A percentile compares a stretch with the other conserved stretches of the same genome.
Conservation (phyloP, 768 basidiomycete genomes). For the Serendipita indica region DNA sequence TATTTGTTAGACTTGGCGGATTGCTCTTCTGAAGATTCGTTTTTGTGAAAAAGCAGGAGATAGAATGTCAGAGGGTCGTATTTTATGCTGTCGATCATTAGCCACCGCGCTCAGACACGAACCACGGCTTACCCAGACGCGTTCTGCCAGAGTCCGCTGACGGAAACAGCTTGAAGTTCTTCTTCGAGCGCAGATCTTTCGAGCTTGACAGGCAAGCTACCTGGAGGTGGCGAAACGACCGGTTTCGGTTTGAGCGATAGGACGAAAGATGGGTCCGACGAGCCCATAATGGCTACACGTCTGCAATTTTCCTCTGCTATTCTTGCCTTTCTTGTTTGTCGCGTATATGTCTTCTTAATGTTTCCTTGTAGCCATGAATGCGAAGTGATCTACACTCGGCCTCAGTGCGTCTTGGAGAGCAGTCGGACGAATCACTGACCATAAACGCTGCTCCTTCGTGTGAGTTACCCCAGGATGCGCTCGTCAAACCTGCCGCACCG, state of each 20-base stretch:
- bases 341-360: not conserved
- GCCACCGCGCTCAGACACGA: too few relatives aligned
- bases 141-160: not conserved
- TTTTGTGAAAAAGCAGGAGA: not conserved
- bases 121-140: not conserved
- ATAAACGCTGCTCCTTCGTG: not conserved
- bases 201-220: not conserved
- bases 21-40: not conserved
- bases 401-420: not conserved
- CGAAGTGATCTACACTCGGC: not conserved
- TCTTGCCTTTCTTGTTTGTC: not conserved
- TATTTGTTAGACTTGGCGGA: not conserved
- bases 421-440: not conserved
- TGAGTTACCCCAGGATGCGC: conserved; percentile 5
- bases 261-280: not conserved
- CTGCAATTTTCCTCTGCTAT: not conserved
- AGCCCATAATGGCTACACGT: not conserved
- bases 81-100: not conserved
- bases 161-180: not conserved
- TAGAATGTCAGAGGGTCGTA: conserved; percentile 8
- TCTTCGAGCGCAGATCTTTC: conserved; percentile 2
- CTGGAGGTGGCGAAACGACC: not conserved
- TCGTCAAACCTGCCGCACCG: not conserved
- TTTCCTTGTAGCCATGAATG: not conserved
- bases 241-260: not conserved